phyloP scores from a whole-genome alignment of 192 early-diverging fungal species.

The Ambispora gerdemannii region DNA sequence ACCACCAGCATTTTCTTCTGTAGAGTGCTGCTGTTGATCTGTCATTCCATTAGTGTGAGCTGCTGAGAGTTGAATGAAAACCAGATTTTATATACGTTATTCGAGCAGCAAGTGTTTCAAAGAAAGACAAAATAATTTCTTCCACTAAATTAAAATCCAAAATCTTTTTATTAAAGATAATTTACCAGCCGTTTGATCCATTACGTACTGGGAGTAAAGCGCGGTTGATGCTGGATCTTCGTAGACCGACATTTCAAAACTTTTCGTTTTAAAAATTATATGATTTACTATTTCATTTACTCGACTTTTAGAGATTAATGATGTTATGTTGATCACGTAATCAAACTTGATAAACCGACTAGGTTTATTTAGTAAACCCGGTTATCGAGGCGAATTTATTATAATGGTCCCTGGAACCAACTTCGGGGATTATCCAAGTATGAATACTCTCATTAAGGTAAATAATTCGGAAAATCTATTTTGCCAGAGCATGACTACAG shows the following conservation, averaged over 20 bases:
- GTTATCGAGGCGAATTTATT: no score
- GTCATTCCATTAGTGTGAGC: conserved; percentile 20
- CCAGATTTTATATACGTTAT: background rate
- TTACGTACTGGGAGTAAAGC: conserved; percentile 7
- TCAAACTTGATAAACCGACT: no score
- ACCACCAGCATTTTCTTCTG: background rate
- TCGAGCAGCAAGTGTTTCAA: background rate
- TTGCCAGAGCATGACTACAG: no score
- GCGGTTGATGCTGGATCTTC: conserved; percentile 14
- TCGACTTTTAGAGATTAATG: no score
- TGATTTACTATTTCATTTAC: no score
- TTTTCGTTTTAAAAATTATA: no score
- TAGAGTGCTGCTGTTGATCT: background rate
- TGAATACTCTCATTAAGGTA: no score
- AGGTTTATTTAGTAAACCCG: no score
- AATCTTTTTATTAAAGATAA: background rate
- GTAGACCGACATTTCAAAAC: conserved; percentile 1
- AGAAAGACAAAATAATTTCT: background rate
- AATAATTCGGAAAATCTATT: no score
- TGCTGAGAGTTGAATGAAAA: background rate
- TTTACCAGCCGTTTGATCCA: background rate
- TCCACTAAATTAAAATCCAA: background rate
- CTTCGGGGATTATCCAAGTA: no score
- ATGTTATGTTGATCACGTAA: no score
- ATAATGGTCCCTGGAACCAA: no score